Conservation (phyloP, 2,329 filamentous ascomycete genomes). For the Microdochium paspali region DNA sequence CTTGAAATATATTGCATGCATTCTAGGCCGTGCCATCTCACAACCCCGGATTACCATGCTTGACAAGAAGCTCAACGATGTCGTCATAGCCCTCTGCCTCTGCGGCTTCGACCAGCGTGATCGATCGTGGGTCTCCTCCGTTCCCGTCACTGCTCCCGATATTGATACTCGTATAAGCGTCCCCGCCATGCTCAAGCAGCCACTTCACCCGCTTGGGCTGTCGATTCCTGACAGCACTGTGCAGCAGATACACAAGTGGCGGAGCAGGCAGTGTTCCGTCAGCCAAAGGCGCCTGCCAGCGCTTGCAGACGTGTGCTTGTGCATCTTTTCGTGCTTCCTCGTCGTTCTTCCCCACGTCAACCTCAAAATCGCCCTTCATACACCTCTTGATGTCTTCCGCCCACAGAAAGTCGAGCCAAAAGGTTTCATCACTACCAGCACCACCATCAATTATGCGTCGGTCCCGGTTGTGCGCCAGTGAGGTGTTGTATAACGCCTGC, state of each 20-base stretch:
- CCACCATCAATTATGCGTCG: neutral
- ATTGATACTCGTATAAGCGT: neutral
- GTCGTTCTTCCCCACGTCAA: neutral
- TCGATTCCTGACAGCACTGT: neutral
- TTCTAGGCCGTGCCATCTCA: too few species aligned
- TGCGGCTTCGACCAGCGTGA: too few species aligned
- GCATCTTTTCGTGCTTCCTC: neutral
- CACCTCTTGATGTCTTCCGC: neutral
- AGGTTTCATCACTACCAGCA: neutral
- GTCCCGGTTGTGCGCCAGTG: neutral
- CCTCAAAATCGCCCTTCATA: neutral
- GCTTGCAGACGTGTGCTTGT: neutral
- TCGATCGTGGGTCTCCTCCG: too few species aligned
- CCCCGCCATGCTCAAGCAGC: neutral
- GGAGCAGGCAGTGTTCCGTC: neutral
- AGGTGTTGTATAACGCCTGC: neutral
- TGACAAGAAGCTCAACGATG: too few species aligned
- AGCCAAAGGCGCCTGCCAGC: neutral
- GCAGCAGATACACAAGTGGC: neutral
- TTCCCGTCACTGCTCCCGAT: too few species aligned
- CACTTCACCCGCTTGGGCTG: neutral
- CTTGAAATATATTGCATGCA: too few species aligned
- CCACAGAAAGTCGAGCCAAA: neutral
- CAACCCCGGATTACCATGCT: too few species aligned
- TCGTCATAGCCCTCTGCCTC: too few species aligned